These are phyloP conservation scores for Macaranga tanarius DNA, from an alignment of 441 rosid species.

Conservation along the genomic window DNA sequence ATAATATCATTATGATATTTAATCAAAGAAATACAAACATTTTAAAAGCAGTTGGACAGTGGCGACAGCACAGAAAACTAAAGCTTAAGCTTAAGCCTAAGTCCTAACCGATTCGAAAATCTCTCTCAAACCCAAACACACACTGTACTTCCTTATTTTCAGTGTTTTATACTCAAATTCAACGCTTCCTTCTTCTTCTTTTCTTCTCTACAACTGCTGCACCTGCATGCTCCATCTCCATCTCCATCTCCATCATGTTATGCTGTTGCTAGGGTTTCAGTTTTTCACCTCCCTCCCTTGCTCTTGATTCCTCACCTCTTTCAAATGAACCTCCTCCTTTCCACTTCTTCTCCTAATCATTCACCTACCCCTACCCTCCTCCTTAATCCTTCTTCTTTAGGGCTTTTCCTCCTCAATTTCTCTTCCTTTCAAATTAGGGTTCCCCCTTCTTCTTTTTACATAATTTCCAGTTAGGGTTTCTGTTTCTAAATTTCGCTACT, in stretches of 20 bases:
- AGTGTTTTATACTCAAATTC: background rate
- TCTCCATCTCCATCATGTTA: background rate
- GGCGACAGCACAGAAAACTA: too few species aligned
- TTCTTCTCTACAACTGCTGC: background rate
- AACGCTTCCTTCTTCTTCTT: background rate
- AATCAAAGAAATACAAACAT: too few species aligned
- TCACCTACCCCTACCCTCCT: too few species aligned
- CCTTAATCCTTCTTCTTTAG: background rate
- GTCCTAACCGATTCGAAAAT: too few species aligned
- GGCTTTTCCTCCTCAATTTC: background rate
- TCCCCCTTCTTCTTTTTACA: background rate
- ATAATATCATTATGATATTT: too few species aligned
- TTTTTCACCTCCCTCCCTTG: background rate
- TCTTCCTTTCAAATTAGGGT: conserved; percentile 15
- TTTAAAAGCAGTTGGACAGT: too few species aligned
- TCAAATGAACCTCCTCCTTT: conserved; percentile 9
- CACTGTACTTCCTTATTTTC: too few species aligned
- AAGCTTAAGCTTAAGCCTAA: too few species aligned
- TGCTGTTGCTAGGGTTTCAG: conserved; percentile 7
- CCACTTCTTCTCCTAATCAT: background rate
- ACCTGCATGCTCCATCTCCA: background rate
- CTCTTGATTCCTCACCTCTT: background rate
- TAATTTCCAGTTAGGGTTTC: conserved; percentile 8
- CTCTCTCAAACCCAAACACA: background rate
- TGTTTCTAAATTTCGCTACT: conserved; percentile 7